Evolutionary conservation across 352 stramenopile species (phyloP), one percentile per base, ranked within the genome.

Genomic region (Pythium folliculosum): DNA sequence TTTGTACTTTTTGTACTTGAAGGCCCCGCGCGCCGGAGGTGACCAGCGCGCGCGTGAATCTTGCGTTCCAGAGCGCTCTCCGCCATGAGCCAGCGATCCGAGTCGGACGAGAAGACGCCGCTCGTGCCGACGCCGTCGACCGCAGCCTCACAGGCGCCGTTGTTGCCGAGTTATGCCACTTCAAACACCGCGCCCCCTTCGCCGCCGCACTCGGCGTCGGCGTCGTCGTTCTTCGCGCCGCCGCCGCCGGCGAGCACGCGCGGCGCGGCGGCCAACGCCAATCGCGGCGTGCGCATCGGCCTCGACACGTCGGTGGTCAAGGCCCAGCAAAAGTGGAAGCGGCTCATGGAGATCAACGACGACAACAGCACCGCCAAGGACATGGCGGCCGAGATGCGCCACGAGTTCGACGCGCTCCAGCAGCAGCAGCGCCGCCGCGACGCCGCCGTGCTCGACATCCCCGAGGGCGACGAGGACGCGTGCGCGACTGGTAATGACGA

Each of bases 251-350:
- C 37, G 17, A 49, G 48, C 55, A 17, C 23, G 22, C 59, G 59
- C 21, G 35, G 37, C 25, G 27, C 51, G 16, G 32, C 60, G 12
- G 5, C 23, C 47, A 60, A 21, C n/a, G 5, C 23, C 47, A 60
- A 21, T 7, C 78, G 40, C 40, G 40, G 75, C 35, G 70, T 89
- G 30, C 81, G 81, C 54, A 80, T 90, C 13, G 81, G 81, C 5
- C 71, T 92, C 12, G 85, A 92, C 53, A 78, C 77, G 38, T 82
- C 80, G 2, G 78, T 92, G 0, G 66, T 90, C 53, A 80, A 92
- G 58, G 90, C 90, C 60, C 86, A 92, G 70, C 82, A 88, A 61
- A 94, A 94, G 70, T 94, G 86, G 86, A 91, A 91, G 71, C 80
- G 75, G 0, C 71, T 94, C 14, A 75, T 76, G 19, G 84, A 94